These are phyloP conservation scores for Globisporangium rhizosaccharum DNA, from an alignment of 352 stramenopile genomes.

Conservation along the genomic window DNA sequence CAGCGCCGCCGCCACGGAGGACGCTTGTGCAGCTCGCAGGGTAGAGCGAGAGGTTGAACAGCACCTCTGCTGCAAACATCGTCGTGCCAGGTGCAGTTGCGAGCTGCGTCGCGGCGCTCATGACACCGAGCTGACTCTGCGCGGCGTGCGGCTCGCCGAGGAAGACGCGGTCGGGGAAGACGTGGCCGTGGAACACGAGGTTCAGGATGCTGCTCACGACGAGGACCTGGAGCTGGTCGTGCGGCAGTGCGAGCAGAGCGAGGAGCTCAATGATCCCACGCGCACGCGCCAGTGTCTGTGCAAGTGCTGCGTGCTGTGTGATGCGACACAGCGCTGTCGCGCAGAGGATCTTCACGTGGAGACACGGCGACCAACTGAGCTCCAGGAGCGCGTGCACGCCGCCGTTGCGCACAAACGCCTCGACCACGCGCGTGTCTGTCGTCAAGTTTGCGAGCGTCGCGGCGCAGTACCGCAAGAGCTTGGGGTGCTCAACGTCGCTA, in stretches of 20 bases:
- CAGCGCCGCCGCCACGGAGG: conserved; percentile 50
- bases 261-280: conserved; percentile 59
- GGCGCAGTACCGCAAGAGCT: conserved; percentile 53
- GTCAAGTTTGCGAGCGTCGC: conserved; percentile 66
- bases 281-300: conserved; percentile 28
- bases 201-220: conserved; percentile 66
- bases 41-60: conserved; percentile 74
- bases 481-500: conserved; percentile 53
- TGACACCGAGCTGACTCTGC: conserved; percentile 58
- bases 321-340: conserved; percentile 59
- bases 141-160: conserved; percentile 62
- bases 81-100: conserved; percentile 26
- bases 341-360: conserved; percentile 69
- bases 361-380: conserved; percentile 54
- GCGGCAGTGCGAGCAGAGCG: conserved; percentile 55
- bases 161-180: conserved; percentile 68
- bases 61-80: conserved; percentile 50
- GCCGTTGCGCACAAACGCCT: conserved; percentile 49
- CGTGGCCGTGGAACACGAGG: conserved; percentile 54
- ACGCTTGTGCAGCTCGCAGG: conserved; percentile 43
- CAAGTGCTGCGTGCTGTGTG: conserved; percentile 28
- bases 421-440: conserved; percentile 24
- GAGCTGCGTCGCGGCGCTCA: conserved; percentile 60
- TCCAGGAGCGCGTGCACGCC: conserved; percentile 62
- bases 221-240: conserved; percentile 51